A percentile compares a stretch with the other conserved stretches of the same genome.
These are phyloP conservation scores for Fusarium sp. DNA, from an alignment of 2,329 filamentous ascomycete species.

Conservation along the genomic window DNA sequence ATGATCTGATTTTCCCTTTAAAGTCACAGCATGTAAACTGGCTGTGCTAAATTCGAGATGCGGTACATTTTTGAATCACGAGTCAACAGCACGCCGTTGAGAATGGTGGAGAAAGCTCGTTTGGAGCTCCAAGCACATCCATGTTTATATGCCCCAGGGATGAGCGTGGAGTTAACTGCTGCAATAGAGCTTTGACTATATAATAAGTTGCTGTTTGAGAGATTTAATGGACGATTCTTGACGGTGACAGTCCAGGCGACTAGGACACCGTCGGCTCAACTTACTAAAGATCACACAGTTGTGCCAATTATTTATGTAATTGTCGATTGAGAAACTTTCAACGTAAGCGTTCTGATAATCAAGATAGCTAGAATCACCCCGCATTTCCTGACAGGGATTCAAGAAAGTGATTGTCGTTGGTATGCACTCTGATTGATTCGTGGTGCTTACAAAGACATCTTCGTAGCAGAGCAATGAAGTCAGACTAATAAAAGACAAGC, in stretches of 20 bases:
- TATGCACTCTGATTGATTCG: conserved; percentile 27
- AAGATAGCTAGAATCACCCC: conserved; percentile 30
- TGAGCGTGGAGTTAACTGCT: conserved; percentile 21
- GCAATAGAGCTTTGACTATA: conserved; percentile 11
- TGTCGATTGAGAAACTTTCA: neutral
- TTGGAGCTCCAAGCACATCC: conserved; percentile 19
- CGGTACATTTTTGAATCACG: conserved; percentile 37
- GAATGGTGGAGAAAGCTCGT: conserved; percentile 36
- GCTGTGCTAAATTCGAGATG: conserved; percentile 11
- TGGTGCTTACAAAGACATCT: conserved; percentile 31
- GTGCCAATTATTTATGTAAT: conserved; percentile 33
- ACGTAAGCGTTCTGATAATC: conserved; percentile 14
- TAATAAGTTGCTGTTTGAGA: conserved; percentile 11
- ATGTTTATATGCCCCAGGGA: conserved; percentile 30
- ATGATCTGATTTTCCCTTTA: conserved; percentile 33
- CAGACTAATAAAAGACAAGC: conserved; percentile 1
- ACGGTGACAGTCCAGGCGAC: neutral
- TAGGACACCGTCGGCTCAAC: neutral
- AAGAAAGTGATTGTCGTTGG: conserved; percentile 10
- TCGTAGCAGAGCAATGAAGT: conserved; percentile 16
- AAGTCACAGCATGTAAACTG: neutral
- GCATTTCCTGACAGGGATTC: conserved; percentile 20
- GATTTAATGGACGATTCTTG: conserved; percentile 4
- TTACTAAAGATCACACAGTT: conserved; percentile 8
- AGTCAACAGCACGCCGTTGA: conserved; percentile 14